Base-by-base conservation (phyloP, 805 yeast genomes). In the Pichia insulana region DNA sequence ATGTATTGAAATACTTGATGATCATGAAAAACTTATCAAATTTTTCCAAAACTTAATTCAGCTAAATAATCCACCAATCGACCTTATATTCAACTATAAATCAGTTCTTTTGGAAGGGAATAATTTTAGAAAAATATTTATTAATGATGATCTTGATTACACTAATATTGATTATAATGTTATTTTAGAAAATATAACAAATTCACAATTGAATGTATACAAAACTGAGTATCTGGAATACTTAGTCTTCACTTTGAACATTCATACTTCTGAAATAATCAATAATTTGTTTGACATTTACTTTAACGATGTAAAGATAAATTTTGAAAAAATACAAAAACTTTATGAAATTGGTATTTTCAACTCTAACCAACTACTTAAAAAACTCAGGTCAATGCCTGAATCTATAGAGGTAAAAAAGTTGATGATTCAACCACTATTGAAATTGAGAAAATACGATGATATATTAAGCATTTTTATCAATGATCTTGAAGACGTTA, bases 401-500 rank as follows among this genome's bases (percentile, higher is more conserved):
- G 55, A 51, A 4, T 43, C 49, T 4, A 50, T 40, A 13, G 31
- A 46, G 3, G 50, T 59, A 7, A 43, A 71, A 8, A 63, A 73
- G 19, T 66, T 80, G 32, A 70, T 74, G 33, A 76, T 84, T 0
- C 68, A 73, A 36, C 73, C 88, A 2, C 67, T 82, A 41, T 70
- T 71, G 36, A 71, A 75, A 45, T 53, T 83, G 34, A 78, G 75
- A 1, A 76, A 76, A 40, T 85, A 84, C 54, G 68, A 70, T 10
- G 71, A 76, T 39, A 80, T 86, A 0, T 62, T 90, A 15, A 74
- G 75, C 42, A 72, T 86, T 2, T 67, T 78, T 20, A 76, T 75
- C 37, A 68, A 73, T 38, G 76, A 77, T 17, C 58, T 84, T 36
- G 61, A 72, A 3, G 82, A 82, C 53, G 69, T 74, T 37, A 60